phyloP scores from a whole-genome alignment of 2,329 filamentous ascomycete species.

The Didymella keratinophila region DNA sequence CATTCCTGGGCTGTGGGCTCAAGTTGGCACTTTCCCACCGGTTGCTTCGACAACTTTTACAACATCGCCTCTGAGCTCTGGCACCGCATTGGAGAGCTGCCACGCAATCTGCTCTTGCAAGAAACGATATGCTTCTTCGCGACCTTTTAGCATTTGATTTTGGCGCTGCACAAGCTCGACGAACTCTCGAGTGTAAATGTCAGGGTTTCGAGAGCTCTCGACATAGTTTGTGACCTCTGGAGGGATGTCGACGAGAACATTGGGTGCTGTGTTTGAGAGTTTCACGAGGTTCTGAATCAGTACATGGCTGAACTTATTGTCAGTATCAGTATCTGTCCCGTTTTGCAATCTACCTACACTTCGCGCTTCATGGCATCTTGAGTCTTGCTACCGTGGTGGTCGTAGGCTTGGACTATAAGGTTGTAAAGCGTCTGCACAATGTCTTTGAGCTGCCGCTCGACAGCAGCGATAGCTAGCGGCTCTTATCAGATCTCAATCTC shows the following conservation, averaged over 20 bases:
- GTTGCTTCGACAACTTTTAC: conserved; percentile 58
- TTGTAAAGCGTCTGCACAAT: conserved; percentile 70
- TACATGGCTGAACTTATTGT: conserved; percentile 50
- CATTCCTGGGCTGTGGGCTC: conserved; percentile 3
- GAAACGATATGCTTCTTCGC: conserved; percentile 64
- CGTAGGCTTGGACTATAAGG: conserved; percentile 65
- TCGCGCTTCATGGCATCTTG: conserved; percentile 66
- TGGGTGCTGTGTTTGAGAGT: conserved; percentile 59
- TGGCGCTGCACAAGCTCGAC: conserved; percentile 69
- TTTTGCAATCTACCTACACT: conserved; percentile 53
- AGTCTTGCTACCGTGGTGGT: conserved; percentile 65
- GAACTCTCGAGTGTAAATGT: conserved; percentile 72
- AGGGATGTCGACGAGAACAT: conserved; percentile 63
- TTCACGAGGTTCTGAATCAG: conserved; percentile 63
- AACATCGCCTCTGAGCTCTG: conserved; percentile 64
- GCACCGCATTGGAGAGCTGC: conserved; percentile 66
- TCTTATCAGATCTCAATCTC: neutral
- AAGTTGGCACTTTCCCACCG: conserved; percentile 47
- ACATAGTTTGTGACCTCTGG: conserved; percentile 70
- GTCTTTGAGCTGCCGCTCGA: conserved; percentile 63
- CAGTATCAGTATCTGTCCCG: neutral
- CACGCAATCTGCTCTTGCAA: conserved; percentile 67
- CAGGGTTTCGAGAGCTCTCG: conserved; percentile 68
- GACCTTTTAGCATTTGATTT: conserved; percentile 69
- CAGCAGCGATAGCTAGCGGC: conserved; percentile 29